Evolutionary conservation across 129 eudicot species (phyloP).

Genomic region (carrot (Daucus carota)): DH1_v3.0 NC_030385.2:29421501-29422000

Average conservation of each 20-base stretch:
- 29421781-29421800: background rate
- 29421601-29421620: no score
- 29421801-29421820: slow-evolving; percentile 30
- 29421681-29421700: background rate
- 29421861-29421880: slow-evolving; percentile 24
- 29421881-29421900: slow-evolving; percentile 11
- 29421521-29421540: background rate
- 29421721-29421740: background rate
- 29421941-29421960: slow-evolving; percentile 14
- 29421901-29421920: slow-evolving; percentile 16
- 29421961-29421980: slow-evolving; percentile 31
- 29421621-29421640: no score
- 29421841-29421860: slow-evolving; percentile 17
- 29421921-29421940: slow-evolving; percentile 19
- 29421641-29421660: background rate
- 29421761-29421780: background rate
- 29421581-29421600: background rate
- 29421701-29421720: background rate
- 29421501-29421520: background rate
- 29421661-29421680: no score
- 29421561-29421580: background rate
- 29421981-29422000: slow-evolving; percentile 25
- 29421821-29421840: slow-evolving; percentile 21
- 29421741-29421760: background rate
- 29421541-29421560: background rate